Evolutionary conservation across 2,329 filamentous ascomycete genomes (phyloP), one percentile per base, ranked within the genome.

Genomic region (Chaetomiaceae sp.): DNA sequence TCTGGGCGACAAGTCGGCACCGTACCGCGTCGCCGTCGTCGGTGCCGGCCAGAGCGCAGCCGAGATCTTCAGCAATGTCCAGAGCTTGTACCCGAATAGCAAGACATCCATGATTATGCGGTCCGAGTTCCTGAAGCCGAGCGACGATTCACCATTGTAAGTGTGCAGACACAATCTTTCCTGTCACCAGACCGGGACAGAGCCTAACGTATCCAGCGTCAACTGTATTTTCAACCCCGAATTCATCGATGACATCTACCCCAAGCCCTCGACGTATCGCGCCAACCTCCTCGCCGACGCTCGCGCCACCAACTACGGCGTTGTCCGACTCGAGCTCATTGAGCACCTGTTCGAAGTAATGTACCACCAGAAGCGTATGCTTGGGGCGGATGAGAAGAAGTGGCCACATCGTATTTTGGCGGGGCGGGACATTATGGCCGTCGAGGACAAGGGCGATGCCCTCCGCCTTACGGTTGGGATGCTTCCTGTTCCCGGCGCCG

Each of bases 161-260:
- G 87, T 79, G 5, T 78, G 13, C 18, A 10, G 18, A 30, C 29
- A 20, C 11, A 5, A 8, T 21, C 3, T 11, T 2, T 21, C 1
- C 9, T 13, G 18, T 5, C 7, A 27, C 5, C 9, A 29, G 27
- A 11, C n/a, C 3, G n/a, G 9, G 25, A 21, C 11, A n/a, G 4
- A 38, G 11, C 36, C 47, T 57, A 54, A 51, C 34, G 21, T 16
- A 16, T 32, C 1, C 51, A 91, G 88, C 64, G 90, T 97, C 63
- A 97, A 97, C 70, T 90, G 94, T 65, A 89, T 97, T 66, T 97
- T 97, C 76, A 90, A 97, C 73, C 92, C 92, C 1, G 84, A 86
- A 30, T 87, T 85, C 55, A 84, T 95, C 27, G 87, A 95, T 67
- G 76, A 77, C 40, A 81, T 95, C 61, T 96, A 84, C 73, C 74